These are phyloP conservation scores for Tinospora cordifolia DNA, from an alignment of 164 flowering plant genomes.

Conservation along the genomic window DNA sequence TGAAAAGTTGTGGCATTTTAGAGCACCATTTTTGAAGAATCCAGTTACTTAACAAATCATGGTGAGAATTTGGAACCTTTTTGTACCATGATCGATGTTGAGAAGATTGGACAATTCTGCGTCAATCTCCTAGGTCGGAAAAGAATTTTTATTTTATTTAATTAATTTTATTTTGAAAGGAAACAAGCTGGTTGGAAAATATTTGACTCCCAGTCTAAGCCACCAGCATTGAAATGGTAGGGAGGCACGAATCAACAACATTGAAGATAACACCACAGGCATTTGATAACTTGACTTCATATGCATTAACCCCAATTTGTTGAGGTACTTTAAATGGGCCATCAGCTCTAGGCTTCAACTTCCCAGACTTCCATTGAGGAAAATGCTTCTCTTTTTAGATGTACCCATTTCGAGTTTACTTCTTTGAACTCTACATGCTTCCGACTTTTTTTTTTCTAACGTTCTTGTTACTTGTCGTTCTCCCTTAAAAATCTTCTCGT, in stretches of 20 bases:
- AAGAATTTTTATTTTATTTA: no score
- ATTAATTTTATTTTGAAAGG: no score
- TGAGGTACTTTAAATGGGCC: not conserved
- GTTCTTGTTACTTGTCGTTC: no score
- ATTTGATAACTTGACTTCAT: conserved; percentile 17
- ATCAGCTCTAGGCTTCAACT: conserved; percentile 8
- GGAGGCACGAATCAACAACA: conserved; percentile 9
- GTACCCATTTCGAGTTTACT: conserved; percentile 19
- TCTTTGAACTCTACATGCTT: not conserved
- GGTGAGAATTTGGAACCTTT: no score
- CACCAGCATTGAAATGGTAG: not conserved
- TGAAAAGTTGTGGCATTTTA: no score
- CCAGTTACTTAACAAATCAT: no score
- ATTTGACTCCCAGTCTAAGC: not conserved
- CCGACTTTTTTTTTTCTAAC: not conserved
- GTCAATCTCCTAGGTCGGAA: not conserved
- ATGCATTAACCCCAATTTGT: conserved; percentile 17
- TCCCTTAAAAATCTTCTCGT: no score
- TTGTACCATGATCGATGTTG: no score
- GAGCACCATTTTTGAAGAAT: no score
- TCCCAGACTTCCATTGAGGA: conserved; percentile 5
- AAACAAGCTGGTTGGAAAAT: no score
- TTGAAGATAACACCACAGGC: conserved; percentile 13
- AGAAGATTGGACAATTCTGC: no score
- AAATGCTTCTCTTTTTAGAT: conserved; percentile 18